A percentile compares a stretch with the other conserved stretches of the same genome.
These are phyloP conservation scores for Microcos paniculata DNA, from an alignment of 345 rosid species.

Conservation along the genomic window DNA sequence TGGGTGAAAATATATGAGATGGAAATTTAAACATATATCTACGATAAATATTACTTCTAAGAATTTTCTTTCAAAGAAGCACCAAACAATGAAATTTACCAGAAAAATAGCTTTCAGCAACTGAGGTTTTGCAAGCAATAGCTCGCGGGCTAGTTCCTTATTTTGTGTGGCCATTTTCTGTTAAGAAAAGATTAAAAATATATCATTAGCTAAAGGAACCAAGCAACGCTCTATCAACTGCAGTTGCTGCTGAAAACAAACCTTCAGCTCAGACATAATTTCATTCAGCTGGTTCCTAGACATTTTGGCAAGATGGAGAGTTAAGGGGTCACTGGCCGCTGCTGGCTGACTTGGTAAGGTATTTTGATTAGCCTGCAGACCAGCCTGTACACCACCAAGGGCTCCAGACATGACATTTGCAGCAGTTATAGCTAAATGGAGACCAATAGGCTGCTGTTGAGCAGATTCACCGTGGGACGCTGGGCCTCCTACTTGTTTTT, in stretches of 20 bases:
- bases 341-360: conserved; percentile 45
- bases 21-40: neutral
- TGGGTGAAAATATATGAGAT: neutral
- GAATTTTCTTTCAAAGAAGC: neutral
- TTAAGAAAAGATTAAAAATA: conserved; percentile 14
- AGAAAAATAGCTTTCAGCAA: conserved; percentile 83
- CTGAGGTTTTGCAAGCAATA: conserved; percentile 71
- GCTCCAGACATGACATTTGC: conserved; percentile 77
- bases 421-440: conserved; percentile 74
- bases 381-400: conserved; percentile 69
- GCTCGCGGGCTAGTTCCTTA: conserved; percentile 73
- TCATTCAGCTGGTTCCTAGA: conserved; percentile 84
- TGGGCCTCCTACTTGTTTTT: conserved; percentile 61
- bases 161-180: conserved; percentile 75
- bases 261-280: conserved; percentile 78
- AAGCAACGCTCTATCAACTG: neutral
- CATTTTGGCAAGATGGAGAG: conserved; percentile 89
- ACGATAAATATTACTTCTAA: neutral
- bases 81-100: conserved; percentile 42
- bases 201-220: conserved; percentile 12
- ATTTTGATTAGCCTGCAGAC: conserved; percentile 51
- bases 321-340: conserved; percentile 73
- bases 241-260: conserved; percentile 23
- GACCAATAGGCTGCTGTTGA: conserved; percentile 80
- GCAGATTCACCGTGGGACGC: conserved; percentile 44